phyloP scores from a whole-genome alignment of 1,284 basidiomycete genomes.

The Mycena sp. region DNA sequence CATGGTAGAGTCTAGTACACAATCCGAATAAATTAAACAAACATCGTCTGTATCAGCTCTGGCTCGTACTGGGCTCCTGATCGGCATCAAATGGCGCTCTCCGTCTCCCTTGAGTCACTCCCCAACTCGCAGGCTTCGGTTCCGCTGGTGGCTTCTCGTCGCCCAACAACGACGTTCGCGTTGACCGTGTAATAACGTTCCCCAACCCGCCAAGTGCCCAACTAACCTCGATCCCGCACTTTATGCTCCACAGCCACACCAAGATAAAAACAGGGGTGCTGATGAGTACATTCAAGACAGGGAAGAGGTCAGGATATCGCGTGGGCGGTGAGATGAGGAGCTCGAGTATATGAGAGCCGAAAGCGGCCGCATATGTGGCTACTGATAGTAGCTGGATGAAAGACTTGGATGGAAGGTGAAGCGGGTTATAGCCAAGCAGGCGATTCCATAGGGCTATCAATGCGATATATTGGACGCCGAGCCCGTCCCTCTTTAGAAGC shows the following conservation, averaged over 20 bases:
- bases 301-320: slow-evolving; percentile 87
- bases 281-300: slow-evolving; percentile 88
- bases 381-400: slow-evolving; percentile 67
- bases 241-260: slow-evolving; percentile 82
- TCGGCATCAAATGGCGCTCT: slow-evolving; percentile 23
- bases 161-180: slow-evolving; percentile 10
- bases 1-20: background rate
- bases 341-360: slow-evolving; percentile 73
- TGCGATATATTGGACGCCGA: slow-evolving; percentile 78
- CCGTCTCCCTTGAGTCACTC: slow-evolving; percentile 15
- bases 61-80: background rate
- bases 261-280: slow-evolving; percentile 82
- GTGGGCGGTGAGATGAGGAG: slow-evolving; percentile 66
- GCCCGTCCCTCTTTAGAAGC: slow-evolving; percentile 81
- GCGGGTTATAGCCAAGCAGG: slow-evolving; percentile 79
- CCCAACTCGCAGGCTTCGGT: background rate
- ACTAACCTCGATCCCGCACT: slow-evolving; percentile 69
- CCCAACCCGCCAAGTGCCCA: slow-evolving; percentile 58
- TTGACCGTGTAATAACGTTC: background rate
- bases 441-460: slow-evolving; percentile 83
- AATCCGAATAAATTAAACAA: background rate
- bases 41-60: background rate
- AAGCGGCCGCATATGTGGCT: slow-evolving; percentile 68
- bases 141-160: background rate
- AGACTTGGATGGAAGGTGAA: slow-evolving; percentile 51